phyloP scores from a whole-genome alignment of 805 yeast species.

The Jamesozyma jinghongensis region DNA sequence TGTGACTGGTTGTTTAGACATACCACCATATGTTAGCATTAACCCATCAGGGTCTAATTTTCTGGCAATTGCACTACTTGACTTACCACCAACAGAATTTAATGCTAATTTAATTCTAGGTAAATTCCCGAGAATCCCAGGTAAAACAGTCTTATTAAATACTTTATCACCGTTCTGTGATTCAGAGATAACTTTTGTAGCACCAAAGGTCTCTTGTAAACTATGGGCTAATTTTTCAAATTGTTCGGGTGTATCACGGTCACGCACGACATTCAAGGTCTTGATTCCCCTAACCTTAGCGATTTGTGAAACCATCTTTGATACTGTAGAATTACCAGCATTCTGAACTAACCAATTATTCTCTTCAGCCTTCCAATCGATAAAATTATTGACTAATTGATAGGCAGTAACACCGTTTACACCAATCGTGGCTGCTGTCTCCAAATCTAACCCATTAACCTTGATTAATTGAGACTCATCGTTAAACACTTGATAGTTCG shows the following conservation, averaged over 20 bases:
- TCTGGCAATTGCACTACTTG: slow-evolving; percentile 72
- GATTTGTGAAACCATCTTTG: slow-evolving; percentile 82
- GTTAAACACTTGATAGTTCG: slow-evolving; percentile 59
- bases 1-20: slow-evolving; percentile 93
- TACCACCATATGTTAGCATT: slow-evolving; percentile 90
- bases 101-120: slow-evolving; percentile 64
- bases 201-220: slow-evolving; percentile 56
- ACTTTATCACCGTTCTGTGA: slow-evolving; percentile 65
- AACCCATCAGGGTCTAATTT: slow-evolving; percentile 68
- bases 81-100: slow-evolving; percentile 90
- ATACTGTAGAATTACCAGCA: slow-evolving; percentile 95
- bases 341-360: slow-evolving; percentile 90
- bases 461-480: slow-evolving; percentile 44
- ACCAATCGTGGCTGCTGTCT: slow-evolving; percentile 77
- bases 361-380: slow-evolving; percentile 21
- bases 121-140: slow-evolving; percentile 35
- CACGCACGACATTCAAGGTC: slow-evolving; percentile 81
- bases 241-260: slow-evolving; percentile 48
- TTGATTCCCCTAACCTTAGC: slow-evolving; percentile 71
- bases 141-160: slow-evolving; percentile 48
- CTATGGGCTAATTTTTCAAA: slow-evolving; percentile 52
- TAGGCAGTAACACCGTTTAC: slow-evolving; percentile 93
- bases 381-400: slow-evolving; percentile 69
- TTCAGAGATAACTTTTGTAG: slow-evolving; percentile 81
- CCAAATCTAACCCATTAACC: slow-evolving; percentile 40